These are phyloP conservation scores for Oryza meridionalis DNA, from an alignment of 176 grass and related monocot genomes.

Conservation along the genomic window DNA sequence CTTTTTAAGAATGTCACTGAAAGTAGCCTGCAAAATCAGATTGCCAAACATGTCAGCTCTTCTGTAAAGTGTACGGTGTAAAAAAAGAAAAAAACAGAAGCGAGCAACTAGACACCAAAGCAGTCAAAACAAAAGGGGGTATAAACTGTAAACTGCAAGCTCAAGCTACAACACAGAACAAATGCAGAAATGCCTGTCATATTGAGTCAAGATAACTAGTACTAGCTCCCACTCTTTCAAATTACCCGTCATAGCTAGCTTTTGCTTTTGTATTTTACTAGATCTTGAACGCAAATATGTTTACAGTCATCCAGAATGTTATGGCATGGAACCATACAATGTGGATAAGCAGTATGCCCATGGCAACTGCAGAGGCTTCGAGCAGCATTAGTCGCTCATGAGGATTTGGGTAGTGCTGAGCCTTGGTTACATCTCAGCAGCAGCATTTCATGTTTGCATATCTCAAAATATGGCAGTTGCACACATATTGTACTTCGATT, in stretches of 20 bases:
- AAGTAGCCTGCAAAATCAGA: conserved; percentile 72
- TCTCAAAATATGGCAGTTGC: not conserved
- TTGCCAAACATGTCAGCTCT: conserved; percentile 37
- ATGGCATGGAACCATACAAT: not conserved
- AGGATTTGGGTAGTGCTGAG: no score
- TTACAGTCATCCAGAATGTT: not conserved
- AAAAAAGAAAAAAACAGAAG: not conserved
- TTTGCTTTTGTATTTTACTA: not conserved
- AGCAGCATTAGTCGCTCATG: no score
- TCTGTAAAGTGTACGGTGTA: not conserved
- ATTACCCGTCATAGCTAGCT: not conserved
- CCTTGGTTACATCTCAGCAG: not conserved
- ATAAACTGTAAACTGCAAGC: not conserved
- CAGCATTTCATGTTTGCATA: not conserved
- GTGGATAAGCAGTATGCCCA: not conserved
- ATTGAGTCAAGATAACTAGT: not conserved
- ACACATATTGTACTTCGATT: not conserved
- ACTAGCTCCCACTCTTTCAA: not conserved
- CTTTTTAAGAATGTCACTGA: conserved; percentile 82
- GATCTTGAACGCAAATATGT: not conserved
- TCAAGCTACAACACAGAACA: not conserved
- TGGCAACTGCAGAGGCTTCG: no score
- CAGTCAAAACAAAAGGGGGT: conserved; percentile 9
- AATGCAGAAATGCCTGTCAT: conserved; percentile 10
- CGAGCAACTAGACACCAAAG: not conserved